phyloP scores from a whole-genome alignment of 805 yeast species.

The Ogataea sp. region DNA sequence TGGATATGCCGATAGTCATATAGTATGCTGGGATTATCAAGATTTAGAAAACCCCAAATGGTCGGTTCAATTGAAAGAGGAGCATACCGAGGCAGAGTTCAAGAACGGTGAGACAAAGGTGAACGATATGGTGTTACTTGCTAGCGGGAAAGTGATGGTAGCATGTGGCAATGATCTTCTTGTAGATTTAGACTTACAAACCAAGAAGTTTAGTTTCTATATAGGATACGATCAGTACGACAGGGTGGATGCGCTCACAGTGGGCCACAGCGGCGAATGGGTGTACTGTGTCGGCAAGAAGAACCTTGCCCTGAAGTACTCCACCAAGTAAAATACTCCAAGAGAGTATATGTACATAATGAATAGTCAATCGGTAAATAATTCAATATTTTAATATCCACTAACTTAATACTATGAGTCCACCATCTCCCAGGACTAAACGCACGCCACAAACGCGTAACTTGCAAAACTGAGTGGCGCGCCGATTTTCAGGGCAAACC shows the following conservation, averaged over 20 bases:
- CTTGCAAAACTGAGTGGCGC: background rate
- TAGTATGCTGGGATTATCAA: conserved; percentile 5
- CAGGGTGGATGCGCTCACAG: background rate
- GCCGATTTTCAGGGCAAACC: no score
- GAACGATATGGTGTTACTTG: background rate
- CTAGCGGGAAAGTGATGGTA: background rate
- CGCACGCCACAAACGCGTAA: no score
- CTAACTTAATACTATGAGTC: no score
- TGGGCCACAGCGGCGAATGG: background rate
- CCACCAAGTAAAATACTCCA: background rate
- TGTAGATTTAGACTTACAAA: background rate
- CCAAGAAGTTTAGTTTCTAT: background rate
- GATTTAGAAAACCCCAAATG: conserved; percentile 5
- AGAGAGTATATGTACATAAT: background rate
- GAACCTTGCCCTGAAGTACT: background rate
- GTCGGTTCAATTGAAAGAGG: conserved; percentile 4
- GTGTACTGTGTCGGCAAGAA: conserved; percentile 2
- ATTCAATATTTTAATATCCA: no score
- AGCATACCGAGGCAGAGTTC: background rate
- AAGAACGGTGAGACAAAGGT: background rate
- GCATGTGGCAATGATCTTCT: background rate
- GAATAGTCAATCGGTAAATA: no score
- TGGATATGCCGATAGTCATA: conserved; percentile 14
- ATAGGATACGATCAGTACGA: conserved; percentile 1
- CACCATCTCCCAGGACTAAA: background rate